A percentile compares a stretch with the other conserved stretches of the same genome.
Evolutionary conservation across 805 yeast genomes (phyloP).

Genomic region (Candida succiphila): DNA sequence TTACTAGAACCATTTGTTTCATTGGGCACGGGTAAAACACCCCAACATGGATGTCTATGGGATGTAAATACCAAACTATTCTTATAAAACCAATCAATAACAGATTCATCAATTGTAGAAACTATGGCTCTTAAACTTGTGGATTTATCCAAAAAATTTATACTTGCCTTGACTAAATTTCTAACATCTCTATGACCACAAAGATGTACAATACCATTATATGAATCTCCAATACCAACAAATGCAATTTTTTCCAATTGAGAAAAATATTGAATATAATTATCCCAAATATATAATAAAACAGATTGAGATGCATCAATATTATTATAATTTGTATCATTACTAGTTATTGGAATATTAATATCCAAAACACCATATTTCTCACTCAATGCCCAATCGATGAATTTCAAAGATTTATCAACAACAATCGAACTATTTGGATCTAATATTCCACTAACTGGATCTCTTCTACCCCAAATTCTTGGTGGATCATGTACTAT

Average conservation of each 20-base stretch:
- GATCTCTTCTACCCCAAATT: constrained; percentile 80
- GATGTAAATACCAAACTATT: constrained; percentile 79
- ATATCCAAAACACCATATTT: constrained; percentile 79
- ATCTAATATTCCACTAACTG: constrained; percentile 69
- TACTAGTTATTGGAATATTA: constrained; percentile 55
- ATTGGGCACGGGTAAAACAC: constrained; percentile 17
- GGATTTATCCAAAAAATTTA: constrained; percentile 57
- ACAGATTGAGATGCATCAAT: constrained; percentile 68
- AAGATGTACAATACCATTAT: constrained; percentile 77
- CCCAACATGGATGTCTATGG: constrained; percentile 74
- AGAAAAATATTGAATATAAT: constrained; percentile 65
- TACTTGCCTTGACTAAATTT: constrained; percentile 56
- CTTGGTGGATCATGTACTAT: constrained; percentile 88
- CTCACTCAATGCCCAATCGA: constrained; percentile 51
- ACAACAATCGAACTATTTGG: constrained; percentile 62
- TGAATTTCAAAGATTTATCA: constrained; percentile 62
- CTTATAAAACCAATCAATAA: constrained; percentile 86
- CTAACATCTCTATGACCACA: constrained; percentile 73
- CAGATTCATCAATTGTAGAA: constrained; percentile 80
- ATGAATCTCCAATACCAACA: constrained; percentile 85
- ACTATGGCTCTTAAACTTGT: constrained; percentile 68
- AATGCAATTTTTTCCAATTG: constrained; percentile 62
- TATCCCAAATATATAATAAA: constrained; percentile 79
- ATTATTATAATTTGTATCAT: constrained; percentile 48
- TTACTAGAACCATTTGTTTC: constrained; percentile 6